Percentiles rank a stretch among this genome's conserved stretches.
Evolutionary conservation across 2,329 filamentous ascomycete genomes (phyloP).

Genomic region (Microdochium bolleyi): DNA sequence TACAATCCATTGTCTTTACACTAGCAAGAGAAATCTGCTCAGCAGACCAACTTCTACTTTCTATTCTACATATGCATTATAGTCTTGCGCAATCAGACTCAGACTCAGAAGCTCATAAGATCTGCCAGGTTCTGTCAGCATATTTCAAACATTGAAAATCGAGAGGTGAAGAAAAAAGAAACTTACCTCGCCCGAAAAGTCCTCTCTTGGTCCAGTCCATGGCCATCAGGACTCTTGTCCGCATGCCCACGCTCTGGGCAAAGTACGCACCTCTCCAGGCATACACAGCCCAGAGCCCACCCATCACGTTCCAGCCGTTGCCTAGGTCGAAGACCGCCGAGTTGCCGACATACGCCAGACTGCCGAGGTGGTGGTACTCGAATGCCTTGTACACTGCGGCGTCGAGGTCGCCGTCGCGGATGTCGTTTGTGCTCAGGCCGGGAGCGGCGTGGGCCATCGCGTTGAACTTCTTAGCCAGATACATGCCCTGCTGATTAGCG

Average conservation of each 20-base stretch:
- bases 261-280: slow-evolving; percentile 96
- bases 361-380: slow-evolving; percentile 87
- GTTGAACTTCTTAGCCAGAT: slow-evolving; percentile 90
- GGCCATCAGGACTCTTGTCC: slow-evolving; percentile 79
- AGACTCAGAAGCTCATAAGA: neutral
- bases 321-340: slow-evolving; percentile 89
- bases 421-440: slow-evolving; percentile 69
- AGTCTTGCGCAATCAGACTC: neutral
- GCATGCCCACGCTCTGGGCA: slow-evolving; percentile 88
- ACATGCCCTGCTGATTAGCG: slow-evolving; percentile 90
- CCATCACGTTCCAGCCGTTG: slow-evolving; percentile 67
- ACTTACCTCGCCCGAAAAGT: slow-evolving; percentile 86
- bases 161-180: neutral
- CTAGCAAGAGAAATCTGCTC: no score
- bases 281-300: slow-evolving; percentile 88
- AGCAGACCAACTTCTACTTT: neutral
- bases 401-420: slow-evolving; percentile 84
- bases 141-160: no score
- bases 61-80: neutral
- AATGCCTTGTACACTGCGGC: slow-evolving; percentile 91
- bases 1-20: neutral
- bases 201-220: slow-evolving; percentile 99
- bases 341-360: slow-evolving; percentile 90
- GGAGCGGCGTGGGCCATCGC: slow-evolving; percentile 73
- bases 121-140: neutral